Evolutionary conservation across 2,329 filamentous ascomycete species (phyloP).

Genomic region (Beauveria sp.): DNA sequence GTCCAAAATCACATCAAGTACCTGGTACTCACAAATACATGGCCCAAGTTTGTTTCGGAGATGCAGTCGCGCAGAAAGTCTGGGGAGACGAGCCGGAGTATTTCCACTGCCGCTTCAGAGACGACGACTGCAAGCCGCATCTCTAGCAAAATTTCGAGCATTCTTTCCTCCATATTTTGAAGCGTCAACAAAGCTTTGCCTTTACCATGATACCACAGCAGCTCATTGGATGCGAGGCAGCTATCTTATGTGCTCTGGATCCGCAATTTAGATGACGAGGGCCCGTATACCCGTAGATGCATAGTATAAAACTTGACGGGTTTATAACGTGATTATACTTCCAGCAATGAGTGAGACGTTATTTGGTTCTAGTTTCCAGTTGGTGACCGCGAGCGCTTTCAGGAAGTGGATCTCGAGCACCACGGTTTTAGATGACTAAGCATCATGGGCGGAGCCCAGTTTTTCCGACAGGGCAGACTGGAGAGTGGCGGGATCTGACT

Average conservation of each 20-base stretch:
- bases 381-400: too few relatives aligned
- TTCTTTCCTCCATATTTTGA: conserved; percentile 6
- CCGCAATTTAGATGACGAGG: too few relatives aligned
- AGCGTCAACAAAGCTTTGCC: neutral
- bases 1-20: conserved; percentile 19
- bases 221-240: neutral
- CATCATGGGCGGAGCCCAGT: neutral
- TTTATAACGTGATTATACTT: neutral
- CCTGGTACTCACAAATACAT: conserved; percentile 23
- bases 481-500: conserved; percentile 15
- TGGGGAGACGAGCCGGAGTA: conserved; percentile 7
- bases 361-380: too few relatives aligned
- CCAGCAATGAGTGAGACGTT: neutral
- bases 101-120: conserved; percentile 5
- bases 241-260: neutral
- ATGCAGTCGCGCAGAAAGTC: conserved; percentile 11
- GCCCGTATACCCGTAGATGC: too few relatives aligned
- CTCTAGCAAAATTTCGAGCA: conserved; percentile 2
- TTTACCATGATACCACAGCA: neutral
- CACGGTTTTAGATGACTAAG: neutral
- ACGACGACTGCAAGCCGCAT: conserved; percentile 8
- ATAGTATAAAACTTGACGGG: too few relatives aligned
- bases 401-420: neutral
- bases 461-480: conserved; percentile 11
- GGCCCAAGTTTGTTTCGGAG: conserved; percentile 21